Conservation (phyloP, 768 basidiomycete species). For the Leucocoprinus birnbaumii region DNA sequence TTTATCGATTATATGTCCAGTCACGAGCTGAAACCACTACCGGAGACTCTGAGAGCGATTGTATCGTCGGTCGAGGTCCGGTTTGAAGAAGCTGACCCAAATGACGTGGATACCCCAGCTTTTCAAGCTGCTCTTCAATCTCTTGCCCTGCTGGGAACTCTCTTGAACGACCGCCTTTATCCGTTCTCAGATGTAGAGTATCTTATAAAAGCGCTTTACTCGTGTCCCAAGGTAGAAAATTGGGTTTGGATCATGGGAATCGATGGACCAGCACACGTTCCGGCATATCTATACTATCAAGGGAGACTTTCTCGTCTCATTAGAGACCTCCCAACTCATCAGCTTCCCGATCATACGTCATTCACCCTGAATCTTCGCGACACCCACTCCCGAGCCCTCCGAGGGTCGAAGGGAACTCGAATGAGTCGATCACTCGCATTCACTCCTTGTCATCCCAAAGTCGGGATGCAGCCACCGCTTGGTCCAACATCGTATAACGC, state of each 20-base stretch:
- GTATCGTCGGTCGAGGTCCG: not conserved
- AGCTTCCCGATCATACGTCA: not conserved
- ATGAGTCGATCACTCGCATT: slow-evolving; percentile 4
- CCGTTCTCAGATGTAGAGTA: slow-evolving; percentile 40
- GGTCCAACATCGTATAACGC: slow-evolving; percentile 44
- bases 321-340: slow-evolving; percentile 24
- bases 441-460: not conserved
- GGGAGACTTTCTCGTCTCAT: slow-evolving; percentile 41
- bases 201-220: slow-evolving; percentile 46
- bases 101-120: slow-evolving; percentile 26
- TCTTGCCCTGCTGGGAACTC: slow-evolving; percentile 52
- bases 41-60: not conserved
- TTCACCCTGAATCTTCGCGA: not conserved
- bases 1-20: not conserved
- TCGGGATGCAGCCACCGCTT: slow-evolving; percentile 16
- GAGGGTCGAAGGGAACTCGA: not conserved
- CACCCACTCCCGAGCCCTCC: not conserved
- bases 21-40: not conserved
- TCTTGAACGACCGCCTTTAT: slow-evolving; percentile 48
- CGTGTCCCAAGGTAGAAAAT: slow-evolving; percentile 36
- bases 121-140: slow-evolving; percentile 51
- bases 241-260: slow-evolving; percentile 34
- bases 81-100: slow-evolving; percentile 14
- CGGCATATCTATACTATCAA: slow-evolving; percentile 48
- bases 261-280: slow-evolving; percentile 24